A percentile compares a stretch with the other conserved stretches of the same genome.
Evolutionary conservation across 2,329 filamentous ascomycete genomes (phyloP).

Genomic region (Thermomyces lanuginosus): DNA sequence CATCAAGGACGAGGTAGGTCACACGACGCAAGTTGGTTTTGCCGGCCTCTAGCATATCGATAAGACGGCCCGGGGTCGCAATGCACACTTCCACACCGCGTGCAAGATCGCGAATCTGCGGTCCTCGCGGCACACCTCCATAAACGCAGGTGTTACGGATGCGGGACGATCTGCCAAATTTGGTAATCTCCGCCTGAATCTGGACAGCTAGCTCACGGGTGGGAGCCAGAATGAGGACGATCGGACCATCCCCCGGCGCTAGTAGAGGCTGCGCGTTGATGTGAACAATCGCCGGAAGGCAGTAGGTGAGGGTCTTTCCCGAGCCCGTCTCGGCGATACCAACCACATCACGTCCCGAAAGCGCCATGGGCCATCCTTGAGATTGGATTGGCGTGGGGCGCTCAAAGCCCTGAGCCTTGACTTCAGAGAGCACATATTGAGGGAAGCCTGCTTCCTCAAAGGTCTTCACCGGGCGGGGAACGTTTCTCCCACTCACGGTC

Average conservation of each 20-base stretch:
- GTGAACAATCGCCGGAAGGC: slow-evolving; percentile 93
- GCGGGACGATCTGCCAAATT: slow-evolving; percentile 93
- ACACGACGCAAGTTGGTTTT: slow-evolving; percentile 97
- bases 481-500: slow-evolving; percentile 58
- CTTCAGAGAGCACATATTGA: slow-evolving; percentile 91
- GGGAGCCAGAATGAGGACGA: slow-evolving; percentile 86
- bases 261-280: slow-evolving; percentile 98
- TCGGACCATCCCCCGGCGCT: slow-evolving; percentile 85
- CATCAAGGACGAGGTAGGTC: slow-evolving; percentile 94
- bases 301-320: slow-evolving; percentile 97
- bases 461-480: slow-evolving; percentile 87
- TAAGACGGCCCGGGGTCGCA: slow-evolving; percentile 90
- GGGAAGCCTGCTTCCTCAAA: slow-evolving; percentile 98
- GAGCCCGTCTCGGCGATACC: slow-evolving; percentile 99
- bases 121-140: slow-evolving; percentile 94
- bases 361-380: slow-evolving; percentile 97
- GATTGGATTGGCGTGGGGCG: slow-evolving; percentile 92
- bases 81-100: slow-evolving; percentile 97
- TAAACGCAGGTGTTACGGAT: slow-evolving; percentile 99
- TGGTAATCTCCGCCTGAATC: slow-evolving; percentile 96
- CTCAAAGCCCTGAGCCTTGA: slow-evolving; percentile 93
- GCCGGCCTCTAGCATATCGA: slow-evolving; percentile 95
- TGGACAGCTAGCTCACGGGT: slow-evolving; percentile 97
- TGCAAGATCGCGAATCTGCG: slow-evolving; percentile 86
- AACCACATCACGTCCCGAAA: slow-evolving; percentile 93